Conservation (phyloP, 805 yeast genomes). For the Nakazawaea holstii region DNA sequence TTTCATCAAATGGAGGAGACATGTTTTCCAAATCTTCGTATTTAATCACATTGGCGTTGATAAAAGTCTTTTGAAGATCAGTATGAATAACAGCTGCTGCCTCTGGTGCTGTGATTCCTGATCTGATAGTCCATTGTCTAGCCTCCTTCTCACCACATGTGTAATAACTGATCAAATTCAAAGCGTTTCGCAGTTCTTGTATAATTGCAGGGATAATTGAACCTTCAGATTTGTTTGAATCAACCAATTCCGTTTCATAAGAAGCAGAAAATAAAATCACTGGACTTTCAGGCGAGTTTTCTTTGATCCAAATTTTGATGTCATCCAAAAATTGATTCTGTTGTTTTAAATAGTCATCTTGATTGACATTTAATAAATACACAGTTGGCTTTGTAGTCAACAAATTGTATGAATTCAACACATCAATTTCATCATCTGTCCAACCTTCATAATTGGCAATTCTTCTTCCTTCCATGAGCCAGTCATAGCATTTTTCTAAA, state of each 20-base stretch:
- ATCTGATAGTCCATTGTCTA: slow-evolving; percentile 96
- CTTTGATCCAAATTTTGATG: slow-evolving; percentile 89
- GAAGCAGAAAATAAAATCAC: slow-evolving; percentile 28
- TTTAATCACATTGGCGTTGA: slow-evolving; percentile 88
- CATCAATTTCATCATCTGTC: slow-evolving; percentile 88
- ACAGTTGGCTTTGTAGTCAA: slow-evolving; percentile 95
- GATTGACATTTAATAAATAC: slow-evolving; percentile 85
- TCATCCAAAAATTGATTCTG: slow-evolving; percentile 79
- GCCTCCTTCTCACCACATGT: slow-evolving; percentile 96
- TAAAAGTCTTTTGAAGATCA: slow-evolving; percentile 91
- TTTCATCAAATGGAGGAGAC: slow-evolving; percentile 63
- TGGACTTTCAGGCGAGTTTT: slow-evolving; percentile 71
- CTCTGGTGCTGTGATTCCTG: slow-evolving; percentile 92
- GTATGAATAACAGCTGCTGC: slow-evolving; percentile 98
- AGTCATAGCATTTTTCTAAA: slow-evolving; percentile 66
- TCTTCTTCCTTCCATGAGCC: slow-evolving; percentile 81
- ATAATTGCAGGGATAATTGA: slow-evolving; percentile 85
- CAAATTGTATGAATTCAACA: slow-evolving; percentile 78
- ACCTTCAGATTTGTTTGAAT: slow-evolving; percentile 40
- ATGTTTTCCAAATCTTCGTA: slow-evolving; percentile 70
- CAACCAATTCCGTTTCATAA: slow-evolving; percentile 22
- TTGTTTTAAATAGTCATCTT: slow-evolving; percentile 81
- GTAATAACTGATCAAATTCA: slow-evolving; percentile 87
- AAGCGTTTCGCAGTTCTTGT: slow-evolving; percentile 77
- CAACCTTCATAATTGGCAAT: slow-evolving; percentile 76